Conservation (phyloP, 2,329 filamentous ascomycete species). For the Fusarium sp. region DNA sequence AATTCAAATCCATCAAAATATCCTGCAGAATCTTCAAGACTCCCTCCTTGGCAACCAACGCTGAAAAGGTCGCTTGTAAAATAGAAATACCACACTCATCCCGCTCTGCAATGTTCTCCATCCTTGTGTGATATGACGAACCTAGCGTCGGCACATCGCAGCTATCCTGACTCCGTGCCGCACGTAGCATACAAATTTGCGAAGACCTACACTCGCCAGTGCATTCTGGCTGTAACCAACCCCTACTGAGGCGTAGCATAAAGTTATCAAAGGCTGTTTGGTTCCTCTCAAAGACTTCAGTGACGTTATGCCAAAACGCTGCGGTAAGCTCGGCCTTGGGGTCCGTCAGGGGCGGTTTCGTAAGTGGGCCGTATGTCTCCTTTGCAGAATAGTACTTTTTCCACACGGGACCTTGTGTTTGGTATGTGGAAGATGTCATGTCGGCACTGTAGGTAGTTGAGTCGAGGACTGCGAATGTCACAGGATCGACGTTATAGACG, state of each 20-base stretch:
- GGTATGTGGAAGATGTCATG: slow-evolving; percentile 60
- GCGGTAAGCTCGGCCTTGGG: slow-evolving; percentile 63
- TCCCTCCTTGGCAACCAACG: slow-evolving; percentile 46
- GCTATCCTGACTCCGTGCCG: slow-evolving; percentile 65
- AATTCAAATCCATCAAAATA: slow-evolving; percentile 13
- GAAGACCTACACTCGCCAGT: slow-evolving; percentile 57
- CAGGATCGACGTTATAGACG: slow-evolving; percentile 69
- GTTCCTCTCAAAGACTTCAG: slow-evolving; percentile 61
- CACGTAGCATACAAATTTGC: slow-evolving; percentile 67
- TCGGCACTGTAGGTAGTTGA: slow-evolving; percentile 67
- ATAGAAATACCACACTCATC: slow-evolving; percentile 52
- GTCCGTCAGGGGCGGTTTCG: slow-evolving; percentile 57
- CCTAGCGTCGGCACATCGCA: slow-evolving; percentile 58
- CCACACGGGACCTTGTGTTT: slow-evolving; percentile 64
- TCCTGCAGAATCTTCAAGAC: slow-evolving; percentile 45
- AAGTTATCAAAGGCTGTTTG: slow-evolving; percentile 61
- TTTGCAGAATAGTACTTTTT: slow-evolving; percentile 69
- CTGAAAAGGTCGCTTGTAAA: slow-evolving; percentile 44
- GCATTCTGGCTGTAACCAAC: slow-evolving; percentile 59
- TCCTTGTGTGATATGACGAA: slow-evolving; percentile 52
- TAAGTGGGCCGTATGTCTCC: slow-evolving; percentile 63
- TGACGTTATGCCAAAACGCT: slow-evolving; percentile 71
- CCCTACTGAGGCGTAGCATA: slow-evolving; percentile 62
- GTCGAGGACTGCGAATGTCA: slow-evolving; percentile 68
- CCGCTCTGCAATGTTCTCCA: slow-evolving; percentile 33